These are phyloP conservation scores for Colletotrichum truncatum DNA, from an alignment of 2,329 filamentous ascomycete species.

Conservation along the genomic window DNA sequence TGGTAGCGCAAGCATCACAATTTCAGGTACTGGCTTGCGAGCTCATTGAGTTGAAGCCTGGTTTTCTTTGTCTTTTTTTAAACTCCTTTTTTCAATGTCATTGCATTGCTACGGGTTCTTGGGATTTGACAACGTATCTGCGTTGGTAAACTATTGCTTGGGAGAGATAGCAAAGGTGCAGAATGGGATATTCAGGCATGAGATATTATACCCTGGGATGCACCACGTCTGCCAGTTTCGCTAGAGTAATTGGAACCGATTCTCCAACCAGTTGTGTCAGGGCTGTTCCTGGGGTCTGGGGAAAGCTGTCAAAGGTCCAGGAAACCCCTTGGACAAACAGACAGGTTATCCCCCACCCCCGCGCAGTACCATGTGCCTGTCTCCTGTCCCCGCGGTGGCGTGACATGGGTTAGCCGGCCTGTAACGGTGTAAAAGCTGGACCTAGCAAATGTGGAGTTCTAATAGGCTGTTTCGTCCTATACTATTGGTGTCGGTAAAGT, in stretches of 20 bases:
- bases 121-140: conserved; percentile 3
- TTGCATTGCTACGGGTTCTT: conserved; percentile 16
- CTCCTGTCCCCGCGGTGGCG: neutral
- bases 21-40: neutral
- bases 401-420: neutral
- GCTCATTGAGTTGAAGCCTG: neutral
- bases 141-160: conserved; percentile 9
- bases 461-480: neutral
- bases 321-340: neutral
- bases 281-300: neutral
- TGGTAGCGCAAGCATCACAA: neutral
- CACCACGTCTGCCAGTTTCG: conserved; percentile 16
- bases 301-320: neutral
- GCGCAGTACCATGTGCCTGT: neutral
- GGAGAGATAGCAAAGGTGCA: conserved; percentile 6
- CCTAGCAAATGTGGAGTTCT: neutral
- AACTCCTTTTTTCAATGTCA: neutral
- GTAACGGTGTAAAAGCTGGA: neutral
- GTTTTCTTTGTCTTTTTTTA: no score
- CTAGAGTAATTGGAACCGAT: neutral
- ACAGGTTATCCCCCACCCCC: neutral
- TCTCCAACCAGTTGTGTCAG: neutral
- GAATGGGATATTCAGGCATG: conserved; percentile 14
- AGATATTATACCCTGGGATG: conserved; percentile 25
- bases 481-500: no score